phyloP scores from a whole-genome alignment of 2,329 filamentous ascomycete genomes.

The Aspergillus sp. region DNA sequence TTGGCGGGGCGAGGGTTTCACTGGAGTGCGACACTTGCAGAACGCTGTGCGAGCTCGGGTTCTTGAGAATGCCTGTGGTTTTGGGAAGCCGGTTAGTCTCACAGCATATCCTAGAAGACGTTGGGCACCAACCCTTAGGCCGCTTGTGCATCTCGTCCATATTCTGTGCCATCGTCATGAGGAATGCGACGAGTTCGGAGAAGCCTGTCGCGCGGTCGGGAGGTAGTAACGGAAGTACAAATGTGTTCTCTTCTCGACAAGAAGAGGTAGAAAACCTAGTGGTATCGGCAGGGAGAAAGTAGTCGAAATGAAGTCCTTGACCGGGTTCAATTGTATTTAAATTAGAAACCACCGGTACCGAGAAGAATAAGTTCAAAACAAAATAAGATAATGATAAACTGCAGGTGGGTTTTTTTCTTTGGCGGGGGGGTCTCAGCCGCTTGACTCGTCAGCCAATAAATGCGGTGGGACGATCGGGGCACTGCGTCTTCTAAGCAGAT shows the following conservation, averaged over 20 bases:
- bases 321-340: background rate
- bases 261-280: too few relatives aligned
- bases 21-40: constrained; percentile 57
- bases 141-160: constrained; percentile 35
- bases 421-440: constrained; percentile 11
- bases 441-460: constrained; percentile 4
- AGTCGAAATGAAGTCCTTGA: background rate
- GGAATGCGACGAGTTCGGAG: background rate
- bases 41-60: constrained; percentile 57
- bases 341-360: background rate
- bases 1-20: constrained; percentile 37
- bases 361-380: background rate
- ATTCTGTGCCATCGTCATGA: constrained; percentile 29
- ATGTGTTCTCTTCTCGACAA: background rate
- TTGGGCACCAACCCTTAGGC: constrained; percentile 40
- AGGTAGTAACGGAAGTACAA: background rate
- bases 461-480: background rate
- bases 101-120: background rate
- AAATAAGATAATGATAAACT: background rate
- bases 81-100: background rate
- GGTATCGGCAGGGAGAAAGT: background rate
- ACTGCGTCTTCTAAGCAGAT: background rate
- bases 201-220: background rate
- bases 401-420: background rate
- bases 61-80: constrained; percentile 83